Percentiles rank a stretch among this genome's conserved stretches.
phyloP scores from a whole-genome alignment of 495 filamentous ascomycete genomes.

The Venustampulla echinocandica region DNA sequence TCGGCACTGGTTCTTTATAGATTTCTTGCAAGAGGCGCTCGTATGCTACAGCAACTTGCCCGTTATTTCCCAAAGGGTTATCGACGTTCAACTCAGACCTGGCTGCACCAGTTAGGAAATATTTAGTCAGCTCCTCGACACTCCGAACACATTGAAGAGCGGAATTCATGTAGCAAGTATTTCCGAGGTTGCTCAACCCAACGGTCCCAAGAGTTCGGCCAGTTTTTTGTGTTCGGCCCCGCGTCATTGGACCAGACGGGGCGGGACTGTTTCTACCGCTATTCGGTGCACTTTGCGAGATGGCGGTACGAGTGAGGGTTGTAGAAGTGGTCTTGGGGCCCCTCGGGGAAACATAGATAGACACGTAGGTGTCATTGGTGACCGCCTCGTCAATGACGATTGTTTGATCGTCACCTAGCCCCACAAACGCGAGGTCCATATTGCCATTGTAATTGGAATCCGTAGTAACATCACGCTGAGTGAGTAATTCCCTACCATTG shows the following conservation, averaged over 20 bases:
- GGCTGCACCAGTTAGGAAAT: constrained; percentile 71
- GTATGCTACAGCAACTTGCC: constrained; percentile 75
- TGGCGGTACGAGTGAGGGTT: constrained; percentile 2
- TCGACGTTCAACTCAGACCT: constrained; percentile 69
- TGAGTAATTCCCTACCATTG: constrained; percentile 60
- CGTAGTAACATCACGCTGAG: constrained; percentile 59
- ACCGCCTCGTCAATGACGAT: constrained; percentile 73
- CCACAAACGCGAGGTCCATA: constrained; percentile 51
- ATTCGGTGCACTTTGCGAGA: constrained; percentile 17
- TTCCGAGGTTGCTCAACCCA: constrained; percentile 83
- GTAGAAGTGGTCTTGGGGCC: constrained; percentile 9
- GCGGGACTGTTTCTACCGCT: constrained; percentile 61
- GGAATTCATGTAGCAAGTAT: constrained; percentile 99
- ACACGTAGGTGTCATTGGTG: constrained; percentile 55
- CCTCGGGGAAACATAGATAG: constrained; percentile 37
- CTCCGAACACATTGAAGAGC: constrained; percentile 88
- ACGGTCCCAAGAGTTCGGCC: constrained; percentile 63
- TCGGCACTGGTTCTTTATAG: constrained; percentile 51
- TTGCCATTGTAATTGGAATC: constrained; percentile 72
- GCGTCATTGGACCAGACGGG: constrained; percentile 44
- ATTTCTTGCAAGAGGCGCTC: constrained; percentile 63
- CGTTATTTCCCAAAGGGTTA: constrained; percentile 78
- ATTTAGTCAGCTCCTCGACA: constrained; percentile 83
- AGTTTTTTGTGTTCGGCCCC: constrained; percentile 56
- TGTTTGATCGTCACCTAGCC: constrained; percentile 57